Evolutionary conservation across 2,329 filamentous ascomycete genomes (phyloP).

Genomic region (Aureobasidium leucospermi): DNA sequence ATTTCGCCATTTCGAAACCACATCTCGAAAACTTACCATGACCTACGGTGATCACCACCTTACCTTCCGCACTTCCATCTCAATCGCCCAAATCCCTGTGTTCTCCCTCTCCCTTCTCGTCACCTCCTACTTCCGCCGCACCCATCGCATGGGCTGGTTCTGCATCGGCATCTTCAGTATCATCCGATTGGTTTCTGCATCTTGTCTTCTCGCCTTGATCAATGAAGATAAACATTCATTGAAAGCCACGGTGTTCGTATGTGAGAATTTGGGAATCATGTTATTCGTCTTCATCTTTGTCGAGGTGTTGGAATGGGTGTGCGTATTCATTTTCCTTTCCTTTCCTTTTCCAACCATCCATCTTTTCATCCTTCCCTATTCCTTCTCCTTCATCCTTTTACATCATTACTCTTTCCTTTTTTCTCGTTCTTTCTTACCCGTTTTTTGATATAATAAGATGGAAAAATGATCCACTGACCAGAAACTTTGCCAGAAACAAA

Average conservation of each 20-base stretch:
- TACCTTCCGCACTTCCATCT: background rate
- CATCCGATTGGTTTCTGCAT: background rate
- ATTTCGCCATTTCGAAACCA: too few relatives aligned
- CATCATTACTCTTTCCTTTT: too few relatives aligned
- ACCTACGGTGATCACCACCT: constrained; percentile 10
- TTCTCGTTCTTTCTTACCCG: too few relatives aligned
- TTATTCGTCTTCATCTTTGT: background rate
- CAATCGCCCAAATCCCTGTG: background rate
- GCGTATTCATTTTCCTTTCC: background rate
- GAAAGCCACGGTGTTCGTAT: background rate
- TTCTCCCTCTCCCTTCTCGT: background rate
- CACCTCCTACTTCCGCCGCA: background rate
- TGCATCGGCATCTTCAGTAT: background rate
- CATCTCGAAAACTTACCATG: too few relatives aligned
- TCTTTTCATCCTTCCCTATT: too few relatives aligned
- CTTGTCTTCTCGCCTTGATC: background rate
- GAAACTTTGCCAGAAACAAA: background rate
- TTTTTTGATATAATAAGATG: background rate
- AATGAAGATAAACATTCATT: background rate
- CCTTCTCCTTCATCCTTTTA: too few relatives aligned
- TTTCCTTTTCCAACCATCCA: too few relatives aligned
- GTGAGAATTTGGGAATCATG: background rate
- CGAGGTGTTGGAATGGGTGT: background rate
- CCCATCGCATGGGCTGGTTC: background rate
- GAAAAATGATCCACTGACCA: background rate